A percentile compares a stretch with the other conserved stretches of the same genome.
Evolutionary conservation across 495 filamentous ascomycete species (phyloP).

Genomic region (Letharia lupina): DNA sequence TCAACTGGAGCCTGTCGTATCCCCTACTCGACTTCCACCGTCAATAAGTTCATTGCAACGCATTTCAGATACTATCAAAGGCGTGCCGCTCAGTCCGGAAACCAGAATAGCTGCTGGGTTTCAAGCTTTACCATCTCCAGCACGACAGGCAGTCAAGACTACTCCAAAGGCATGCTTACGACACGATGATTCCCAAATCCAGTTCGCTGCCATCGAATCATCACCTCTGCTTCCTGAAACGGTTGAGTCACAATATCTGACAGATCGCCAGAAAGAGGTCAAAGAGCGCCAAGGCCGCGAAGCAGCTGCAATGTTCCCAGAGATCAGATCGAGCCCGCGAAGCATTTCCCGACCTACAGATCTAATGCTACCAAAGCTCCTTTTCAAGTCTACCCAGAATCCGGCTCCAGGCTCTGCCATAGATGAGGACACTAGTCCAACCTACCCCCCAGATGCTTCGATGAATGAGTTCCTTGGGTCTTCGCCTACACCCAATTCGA

Average conservation of each 20-base stretch:
- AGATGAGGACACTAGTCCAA: slow-evolving; percentile 42
- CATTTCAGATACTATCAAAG: neutral
- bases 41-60: neutral
- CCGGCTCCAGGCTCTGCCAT: slow-evolving; percentile 21
- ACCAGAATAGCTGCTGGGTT: neutral
- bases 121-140: slow-evolving; percentile 5
- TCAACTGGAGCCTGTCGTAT: neutral
- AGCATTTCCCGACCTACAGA: slow-evolving; percentile 28
- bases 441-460: slow-evolving; percentile 34
- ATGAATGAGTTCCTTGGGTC: slow-evolving; percentile 63
- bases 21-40: neutral
- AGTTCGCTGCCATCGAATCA: slow-evolving; percentile 60
- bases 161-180: slow-evolving; percentile 40
- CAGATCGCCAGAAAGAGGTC: slow-evolving; percentile 65
- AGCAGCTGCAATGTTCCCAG: slow-evolving; percentile 61
- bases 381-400: slow-evolving; percentile 29
- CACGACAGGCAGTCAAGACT: slow-evolving; percentile 16
- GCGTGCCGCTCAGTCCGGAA: neutral
- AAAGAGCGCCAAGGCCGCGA: slow-evolving; percentile 55
- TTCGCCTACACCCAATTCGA: slow-evolving; percentile 66
- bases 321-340: slow-evolving; percentile 54
- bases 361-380: slow-evolving; percentile 34
- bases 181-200: slow-evolving; percentile 71
- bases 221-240: slow-evolving; percentile 33
- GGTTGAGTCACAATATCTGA: slow-evolving; percentile 57